Conservation (phyloP, 495 filamentous ascomycete species). For the Glutinoglossum americanum region DNA sequence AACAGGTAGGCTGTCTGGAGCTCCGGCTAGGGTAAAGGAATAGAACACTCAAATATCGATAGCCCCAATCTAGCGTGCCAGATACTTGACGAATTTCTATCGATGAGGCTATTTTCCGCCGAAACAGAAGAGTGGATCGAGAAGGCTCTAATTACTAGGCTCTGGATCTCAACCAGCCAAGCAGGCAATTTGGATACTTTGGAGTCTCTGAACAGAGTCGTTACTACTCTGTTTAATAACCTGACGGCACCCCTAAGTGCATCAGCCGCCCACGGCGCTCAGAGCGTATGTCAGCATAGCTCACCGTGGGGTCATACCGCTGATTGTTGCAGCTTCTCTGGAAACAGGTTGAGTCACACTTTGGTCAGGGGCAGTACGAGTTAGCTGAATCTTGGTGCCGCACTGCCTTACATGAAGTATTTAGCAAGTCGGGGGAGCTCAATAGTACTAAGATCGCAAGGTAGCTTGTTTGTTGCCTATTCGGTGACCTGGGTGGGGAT, state of each 20-base stretch:
- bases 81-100: conserved; percentile 38
- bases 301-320: neutral
- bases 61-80: conserved; percentile 25
- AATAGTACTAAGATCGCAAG: conserved; percentile 49
- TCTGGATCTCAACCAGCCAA: conserved; percentile 32
- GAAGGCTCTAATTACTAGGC: conserved; percentile 34
- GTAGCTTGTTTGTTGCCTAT: conserved; percentile 18
- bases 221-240: conserved; percentile 18
- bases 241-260: conserved; percentile 20
- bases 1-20: conserved; percentile 8
- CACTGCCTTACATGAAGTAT: conserved; percentile 40
- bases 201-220: conserved; percentile 17
- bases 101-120: conserved; percentile 18
- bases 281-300: conserved; percentile 32
- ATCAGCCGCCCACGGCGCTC: conserved; percentile 42
- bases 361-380: conserved; percentile 28
- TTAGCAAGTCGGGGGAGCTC: conserved; percentile 36
- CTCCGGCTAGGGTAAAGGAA: conserved; percentile 14
- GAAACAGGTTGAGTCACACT: conserved; percentile 44
- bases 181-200: conserved; percentile 11
- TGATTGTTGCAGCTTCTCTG: conserved; percentile 39
- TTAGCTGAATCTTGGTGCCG: conserved; percentile 48
- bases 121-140: conserved; percentile 36
- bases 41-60: conserved; percentile 6
- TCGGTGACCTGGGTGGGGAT: neutral